phyloP scores from a whole-genome alignment of 2,329 filamentous ascomycete species.

The Stromatinia cepivora region DNA sequence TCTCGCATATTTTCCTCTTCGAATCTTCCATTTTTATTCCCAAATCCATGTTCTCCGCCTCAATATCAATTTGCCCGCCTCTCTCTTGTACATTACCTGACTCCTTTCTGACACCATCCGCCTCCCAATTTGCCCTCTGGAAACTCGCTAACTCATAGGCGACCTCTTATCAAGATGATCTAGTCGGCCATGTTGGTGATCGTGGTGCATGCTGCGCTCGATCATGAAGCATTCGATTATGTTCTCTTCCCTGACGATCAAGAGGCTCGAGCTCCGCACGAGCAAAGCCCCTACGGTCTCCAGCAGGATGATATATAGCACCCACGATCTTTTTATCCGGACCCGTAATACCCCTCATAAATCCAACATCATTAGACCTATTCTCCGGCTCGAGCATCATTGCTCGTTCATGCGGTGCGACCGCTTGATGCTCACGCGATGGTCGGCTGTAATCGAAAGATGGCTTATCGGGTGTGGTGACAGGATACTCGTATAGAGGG shows the following conservation, averaged over 20 bases:
- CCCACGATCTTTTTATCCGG: not conserved
- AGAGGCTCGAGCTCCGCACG: not conserved
- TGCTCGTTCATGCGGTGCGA: not conserved
- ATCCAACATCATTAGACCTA: not conserved
- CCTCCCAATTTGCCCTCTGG: not conserved
- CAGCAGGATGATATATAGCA: constrained; percentile 6
- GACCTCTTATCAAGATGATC: constrained; percentile 14
- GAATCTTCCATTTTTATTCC: not conserved
- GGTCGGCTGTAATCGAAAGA: not conserved
- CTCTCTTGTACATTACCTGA: not conserved
- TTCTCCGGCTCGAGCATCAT: not conserved
- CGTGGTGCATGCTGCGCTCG: not conserved
- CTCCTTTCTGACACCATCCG: not conserved
- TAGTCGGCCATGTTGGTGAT: constrained; percentile 24
- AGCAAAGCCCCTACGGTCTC: not conserved
- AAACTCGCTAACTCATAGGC: not conserved
- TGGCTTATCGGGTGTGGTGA: not conserved
- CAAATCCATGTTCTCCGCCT: too few relatives aligned
- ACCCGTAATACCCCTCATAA: not conserved
- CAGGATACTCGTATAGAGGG: not conserved
- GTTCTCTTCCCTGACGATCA: constrained; percentile 5
- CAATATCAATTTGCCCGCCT: not conserved
- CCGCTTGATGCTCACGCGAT: not conserved
- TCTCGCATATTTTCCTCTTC: not conserved
- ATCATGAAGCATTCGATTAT: constrained; percentile 5